phyloP scores from a whole-genome alignment of 768 basidiomycete genomes.

The Tubosaeta brunneosetosa region DNA sequence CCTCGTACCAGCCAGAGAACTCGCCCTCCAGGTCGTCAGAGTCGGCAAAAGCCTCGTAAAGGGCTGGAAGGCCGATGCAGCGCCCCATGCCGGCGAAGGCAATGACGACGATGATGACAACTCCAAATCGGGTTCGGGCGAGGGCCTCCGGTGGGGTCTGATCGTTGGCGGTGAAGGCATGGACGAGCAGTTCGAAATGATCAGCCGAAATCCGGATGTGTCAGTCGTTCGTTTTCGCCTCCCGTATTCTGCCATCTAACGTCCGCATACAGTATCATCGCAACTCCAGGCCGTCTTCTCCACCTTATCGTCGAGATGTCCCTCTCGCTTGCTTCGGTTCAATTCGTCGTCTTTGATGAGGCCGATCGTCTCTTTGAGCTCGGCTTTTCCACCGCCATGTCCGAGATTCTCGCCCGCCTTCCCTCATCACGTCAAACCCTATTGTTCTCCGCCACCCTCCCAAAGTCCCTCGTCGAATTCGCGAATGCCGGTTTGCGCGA shows the following conservation, averaged over 20 bases:
- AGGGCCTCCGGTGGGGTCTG: constrained; percentile 82
- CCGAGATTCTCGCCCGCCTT: constrained; percentile 87
- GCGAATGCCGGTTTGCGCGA: constrained; percentile 95
- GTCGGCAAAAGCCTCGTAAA: constrained; percentile 93
- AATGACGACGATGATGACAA: constrained; percentile 48
- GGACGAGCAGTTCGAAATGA: constrained; percentile 95
- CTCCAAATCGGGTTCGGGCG: constrained; percentile 43
- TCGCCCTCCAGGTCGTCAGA: constrained; percentile 88
- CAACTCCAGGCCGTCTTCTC: constrained; percentile 95
- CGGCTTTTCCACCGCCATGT: constrained; percentile 90
- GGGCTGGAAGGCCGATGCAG: constrained; percentile 62
- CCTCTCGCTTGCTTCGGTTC: constrained; percentile 78
- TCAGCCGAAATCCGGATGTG: constrained; percentile 93
- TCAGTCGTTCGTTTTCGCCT: constrained; percentile 40
- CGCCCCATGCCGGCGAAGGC: constrained; percentile 70
- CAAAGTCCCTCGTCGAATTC: constrained; percentile 93
- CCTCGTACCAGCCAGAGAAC: constrained; percentile 86
- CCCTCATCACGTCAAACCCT: constrained; percentile 86
- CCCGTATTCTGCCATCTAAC: constrained; percentile 9
- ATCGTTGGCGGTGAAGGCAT: constrained; percentile 94
- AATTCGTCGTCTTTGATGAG: constrained; percentile 95
- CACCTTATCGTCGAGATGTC: constrained; percentile 98
- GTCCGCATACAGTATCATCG: constrained; percentile 68
- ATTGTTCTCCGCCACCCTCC: constrained; percentile 94
- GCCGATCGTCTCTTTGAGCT: constrained; percentile 98